Evolutionary conservation across 1,139 yeast species (phyloP).

Genomic region (Torulaspora pretoriensis): DNA sequence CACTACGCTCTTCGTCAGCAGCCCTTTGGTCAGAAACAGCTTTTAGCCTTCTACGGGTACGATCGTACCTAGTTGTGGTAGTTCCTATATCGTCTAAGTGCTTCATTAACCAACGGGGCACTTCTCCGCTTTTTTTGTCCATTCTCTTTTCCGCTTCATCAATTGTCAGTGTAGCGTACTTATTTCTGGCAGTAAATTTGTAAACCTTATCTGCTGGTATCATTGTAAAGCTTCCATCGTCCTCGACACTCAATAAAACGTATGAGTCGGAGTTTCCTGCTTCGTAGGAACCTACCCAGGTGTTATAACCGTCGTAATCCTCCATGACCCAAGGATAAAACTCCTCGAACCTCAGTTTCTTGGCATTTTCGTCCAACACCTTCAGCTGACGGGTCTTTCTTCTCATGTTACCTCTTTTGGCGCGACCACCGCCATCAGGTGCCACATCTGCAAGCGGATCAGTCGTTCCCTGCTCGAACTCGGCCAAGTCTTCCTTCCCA

Average conservation of each 20-base stretch:
- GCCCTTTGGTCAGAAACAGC: constrained; percentile 47
- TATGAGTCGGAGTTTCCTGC: constrained; percentile 88
- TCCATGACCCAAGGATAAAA: constrained; percentile 97
- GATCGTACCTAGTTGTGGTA: constrained; percentile 42
- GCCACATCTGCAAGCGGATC: constrained; percentile 61
- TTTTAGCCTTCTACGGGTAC: constrained; percentile 47
- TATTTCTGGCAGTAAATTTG: constrained; percentile 87
- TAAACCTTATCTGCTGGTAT: constrained; percentile 93
- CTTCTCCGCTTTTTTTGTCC: constrained; percentile 69
- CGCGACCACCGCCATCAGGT: constrained; percentile 90
- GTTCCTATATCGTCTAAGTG: constrained; percentile 67
- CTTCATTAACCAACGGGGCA: constrained; percentile 95
- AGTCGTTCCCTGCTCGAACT: constrained; percentile 28
- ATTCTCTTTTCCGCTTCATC: constrained; percentile 96
- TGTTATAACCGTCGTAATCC: constrained; percentile 89
- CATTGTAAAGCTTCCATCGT: constrained; percentile 79
- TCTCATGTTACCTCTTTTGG: constrained; percentile 60
- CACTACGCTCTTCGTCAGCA: constrained; percentile 44
- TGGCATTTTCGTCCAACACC: constrained; percentile 73
- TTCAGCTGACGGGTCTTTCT: constrained; percentile 82
- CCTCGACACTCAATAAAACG: constrained; percentile 80
- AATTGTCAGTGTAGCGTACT: constrained; percentile 85
- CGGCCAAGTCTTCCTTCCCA: constrained; percentile 33
- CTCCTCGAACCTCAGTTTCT: constrained; percentile 86
- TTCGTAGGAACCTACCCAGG: constrained; percentile 94